Evolutionary conservation across 352 stramenopile genomes (phyloP).

Genomic region (Blastocystis sp.): DNA sequence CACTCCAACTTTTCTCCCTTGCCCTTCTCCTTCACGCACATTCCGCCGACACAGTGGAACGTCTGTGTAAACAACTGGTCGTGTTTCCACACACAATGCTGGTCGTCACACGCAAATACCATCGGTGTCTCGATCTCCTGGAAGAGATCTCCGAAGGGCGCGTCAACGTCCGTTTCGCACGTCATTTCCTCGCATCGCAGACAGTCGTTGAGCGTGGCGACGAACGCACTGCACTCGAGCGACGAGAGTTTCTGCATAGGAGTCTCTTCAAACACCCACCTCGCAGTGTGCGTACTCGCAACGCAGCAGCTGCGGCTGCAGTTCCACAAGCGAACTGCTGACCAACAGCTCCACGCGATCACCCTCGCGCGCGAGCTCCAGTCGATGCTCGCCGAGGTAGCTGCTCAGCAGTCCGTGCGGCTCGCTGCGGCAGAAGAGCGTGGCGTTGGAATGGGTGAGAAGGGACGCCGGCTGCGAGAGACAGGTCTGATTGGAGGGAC

Average conservation of each 20-base stretch:
- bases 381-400: slow-evolving; percentile 13
- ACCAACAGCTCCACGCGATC: neutral
- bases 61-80: neutral
- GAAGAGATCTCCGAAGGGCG: neutral
- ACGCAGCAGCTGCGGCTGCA: neutral
- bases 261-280: neutral
- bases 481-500: slow-evolving; percentile 20
- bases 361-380: neutral
- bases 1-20: neutral
- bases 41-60: neutral
- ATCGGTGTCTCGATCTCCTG: neutral
- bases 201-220: slow-evolving; percentile 26
- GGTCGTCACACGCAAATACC: slow-evolving; percentile 23
- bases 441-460: neutral
- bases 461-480: neutral
- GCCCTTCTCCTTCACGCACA: neutral
- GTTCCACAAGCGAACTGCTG: neutral
- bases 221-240: neutral
- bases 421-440: neutral
- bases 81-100: slow-evolving; percentile 27
- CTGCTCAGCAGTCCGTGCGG: neutral
- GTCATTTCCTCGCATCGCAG: neutral
- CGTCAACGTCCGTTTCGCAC: neutral
- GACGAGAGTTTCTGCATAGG: neutral
- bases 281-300: neutral